phyloP scores from a whole-genome alignment of 2,329 filamentous ascomycete species.

The Pyricularia sp. region DNA sequence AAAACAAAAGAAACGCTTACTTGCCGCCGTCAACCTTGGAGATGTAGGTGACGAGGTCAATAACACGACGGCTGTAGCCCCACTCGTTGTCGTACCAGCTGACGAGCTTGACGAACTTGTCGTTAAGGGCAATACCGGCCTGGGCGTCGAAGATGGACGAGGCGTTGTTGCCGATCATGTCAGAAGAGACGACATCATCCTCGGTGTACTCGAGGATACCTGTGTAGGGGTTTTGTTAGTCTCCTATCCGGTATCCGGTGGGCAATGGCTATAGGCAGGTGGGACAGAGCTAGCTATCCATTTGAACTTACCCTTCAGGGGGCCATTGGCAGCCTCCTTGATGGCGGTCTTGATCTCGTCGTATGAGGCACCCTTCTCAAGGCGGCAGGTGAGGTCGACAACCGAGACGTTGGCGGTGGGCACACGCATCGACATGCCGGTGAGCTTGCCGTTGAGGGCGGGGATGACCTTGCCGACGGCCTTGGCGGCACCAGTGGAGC shows the following conservation, averaged over 20 bases:
- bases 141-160: constrained; percentile 99
- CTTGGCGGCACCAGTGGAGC: constrained; percentile 98
- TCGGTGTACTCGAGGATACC: constrained; percentile 90
- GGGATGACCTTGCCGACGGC: constrained; percentile 99
- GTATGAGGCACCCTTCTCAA: constrained; percentile 80
- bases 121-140: constrained; percentile 96
- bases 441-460: constrained; percentile 96
- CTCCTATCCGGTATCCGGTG: neutral
- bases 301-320: constrained; percentile 64
- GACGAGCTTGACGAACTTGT: constrained; percentile 98
- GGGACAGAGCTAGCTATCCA: neutral
- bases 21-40: constrained; percentile 59
- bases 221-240: constrained; percentile 20
- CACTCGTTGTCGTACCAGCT: constrained; percentile 99
- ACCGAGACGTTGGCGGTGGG: constrained; percentile 98
- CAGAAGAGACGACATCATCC: constrained; percentile 89
- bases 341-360: constrained; percentile 87
- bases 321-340: constrained; percentile 74
- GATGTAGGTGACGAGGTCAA: constrained; percentile 69
- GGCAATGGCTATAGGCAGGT: neutral
- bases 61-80: constrained; percentile 95
- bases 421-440: constrained; percentile 99
- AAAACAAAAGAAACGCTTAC: constrained; percentile 17
- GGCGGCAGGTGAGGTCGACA: constrained; percentile 88
- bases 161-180: constrained; percentile 82